These are phyloP conservation scores for Abrus precatorius DNA, from an alignment of 306 rosid species.

Conservation along the genomic window DNA sequence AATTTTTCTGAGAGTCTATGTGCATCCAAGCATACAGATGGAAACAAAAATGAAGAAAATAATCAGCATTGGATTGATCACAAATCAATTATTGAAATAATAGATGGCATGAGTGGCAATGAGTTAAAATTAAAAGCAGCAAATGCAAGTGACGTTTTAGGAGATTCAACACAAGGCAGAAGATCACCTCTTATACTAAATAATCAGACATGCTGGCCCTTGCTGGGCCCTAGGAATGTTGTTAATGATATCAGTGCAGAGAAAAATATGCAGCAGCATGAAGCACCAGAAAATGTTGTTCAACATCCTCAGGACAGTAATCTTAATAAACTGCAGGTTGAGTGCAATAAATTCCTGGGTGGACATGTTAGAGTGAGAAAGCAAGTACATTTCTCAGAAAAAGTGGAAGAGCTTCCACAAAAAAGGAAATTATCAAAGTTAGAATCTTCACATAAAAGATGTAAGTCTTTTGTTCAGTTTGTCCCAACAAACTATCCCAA, in stretches of 20 bases:
- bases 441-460: constrained; percentile 52
- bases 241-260: constrained; percentile 45
- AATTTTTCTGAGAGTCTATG: constrained; percentile 50
- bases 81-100: constrained; percentile 45
- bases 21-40: constrained; percentile 40
- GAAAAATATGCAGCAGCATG: constrained; percentile 42
- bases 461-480: constrained; percentile 47
- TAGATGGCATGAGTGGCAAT: constrained; percentile 44
- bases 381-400: constrained; percentile 72
- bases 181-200: constrained; percentile 55
- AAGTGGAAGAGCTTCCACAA: constrained; percentile 54
- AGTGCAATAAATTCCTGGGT: constrained; percentile 45
- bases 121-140: constrained; percentile 47
- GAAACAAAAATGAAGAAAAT: constrained; percentile 49
- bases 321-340: constrained; percentile 43
- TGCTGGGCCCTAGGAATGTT: constrained; percentile 55
- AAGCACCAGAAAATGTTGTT: constrained; percentile 43
- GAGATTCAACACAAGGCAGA: constrained; percentile 49
- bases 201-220: constrained; percentile 39
- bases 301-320: constrained; percentile 51
- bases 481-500: neutral
- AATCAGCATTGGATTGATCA: constrained; percentile 46
- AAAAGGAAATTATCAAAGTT: constrained; percentile 56
- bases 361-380: constrained; percentile 55
- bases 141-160: constrained; percentile 40